phyloP scores from a whole-genome alignment of 345 rosid species.

The Mercurialis annua region DNA sequence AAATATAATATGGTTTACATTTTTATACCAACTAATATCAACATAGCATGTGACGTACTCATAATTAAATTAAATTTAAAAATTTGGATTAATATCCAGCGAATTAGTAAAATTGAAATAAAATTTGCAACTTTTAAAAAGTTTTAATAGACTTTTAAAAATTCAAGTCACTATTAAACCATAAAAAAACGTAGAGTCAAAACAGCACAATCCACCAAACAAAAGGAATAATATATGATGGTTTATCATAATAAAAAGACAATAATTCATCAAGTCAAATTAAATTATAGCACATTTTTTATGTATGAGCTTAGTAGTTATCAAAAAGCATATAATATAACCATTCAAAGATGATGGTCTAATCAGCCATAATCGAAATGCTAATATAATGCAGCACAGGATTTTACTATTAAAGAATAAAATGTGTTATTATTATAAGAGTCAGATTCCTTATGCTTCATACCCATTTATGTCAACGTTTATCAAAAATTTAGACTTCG shows the following conservation, averaged over 20 bases:
- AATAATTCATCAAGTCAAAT: not conserved
- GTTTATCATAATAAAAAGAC: not conserved
- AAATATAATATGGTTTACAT: too few species aligned
- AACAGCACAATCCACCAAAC: not conserved
- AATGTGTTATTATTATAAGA: not conserved
- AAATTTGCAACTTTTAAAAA: too few species aligned
- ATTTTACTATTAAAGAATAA: not conserved
- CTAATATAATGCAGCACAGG: slow-evolving; percentile 3
- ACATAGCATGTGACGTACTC: too few species aligned
- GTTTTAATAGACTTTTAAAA: too few species aligned
- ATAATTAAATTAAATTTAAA: too few species aligned
- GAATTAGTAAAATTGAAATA: too few species aligned
- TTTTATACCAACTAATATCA: too few species aligned
- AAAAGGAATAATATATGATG: not conserved
- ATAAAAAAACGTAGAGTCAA: too few species aligned
- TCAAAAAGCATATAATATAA: not conserved
- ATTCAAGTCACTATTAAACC: too few species aligned
- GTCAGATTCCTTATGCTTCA: slow-evolving; percentile 13
- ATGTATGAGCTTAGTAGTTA: not conserved
- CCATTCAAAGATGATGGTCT: not conserved
- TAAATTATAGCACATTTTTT: not conserved
- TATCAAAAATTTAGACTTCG: not conserved
- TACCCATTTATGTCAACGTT: slow-evolving; percentile 10
- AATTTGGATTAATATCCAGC: too few species aligned
- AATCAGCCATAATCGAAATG: not conserved